Evolutionary conservation across 345 rosid genomes (phyloP).

Genomic region (Brassica incana): DNA sequence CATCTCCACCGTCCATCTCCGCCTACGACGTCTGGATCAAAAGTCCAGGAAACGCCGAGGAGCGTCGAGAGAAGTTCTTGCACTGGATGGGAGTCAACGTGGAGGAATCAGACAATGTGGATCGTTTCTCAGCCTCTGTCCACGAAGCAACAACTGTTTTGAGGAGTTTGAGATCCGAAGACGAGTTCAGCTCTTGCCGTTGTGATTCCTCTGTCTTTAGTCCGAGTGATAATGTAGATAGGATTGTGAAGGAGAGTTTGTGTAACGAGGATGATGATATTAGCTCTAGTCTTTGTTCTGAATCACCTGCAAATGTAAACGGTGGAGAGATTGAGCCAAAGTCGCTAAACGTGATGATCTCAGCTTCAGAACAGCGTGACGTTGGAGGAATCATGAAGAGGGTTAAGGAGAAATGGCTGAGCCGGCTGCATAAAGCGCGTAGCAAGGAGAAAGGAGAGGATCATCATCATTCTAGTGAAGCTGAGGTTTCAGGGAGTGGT

Average conservation of each 20-base stretch:
- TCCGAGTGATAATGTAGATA: conserved; percentile 34
- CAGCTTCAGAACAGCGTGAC: conserved; percentile 17
- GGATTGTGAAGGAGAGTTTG: neutral
- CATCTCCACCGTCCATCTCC: conserved; percentile 15
- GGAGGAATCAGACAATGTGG: conserved; percentile 25
- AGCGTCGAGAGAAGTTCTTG: conserved; percentile 60
- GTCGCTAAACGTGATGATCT: neutral
- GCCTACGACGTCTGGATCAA: conserved; percentile 61
- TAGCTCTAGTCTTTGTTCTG: conserved; percentile 48
- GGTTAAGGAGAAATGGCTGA: conserved; percentile 63
- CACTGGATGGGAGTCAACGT: conserved; percentile 53
- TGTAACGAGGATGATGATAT: conserved; percentile 56
- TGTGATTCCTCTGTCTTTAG: conserved; percentile 38
- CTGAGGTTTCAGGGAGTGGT: conserved; percentile 19
- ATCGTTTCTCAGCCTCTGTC: conserved; percentile 17
- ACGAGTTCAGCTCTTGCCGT: conserved; percentile 56
- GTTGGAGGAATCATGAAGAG: conserved; percentile 41
- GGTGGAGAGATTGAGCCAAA: conserved; percentile 3
- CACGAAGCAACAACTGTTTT: conserved; percentile 30
- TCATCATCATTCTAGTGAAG: conserved; percentile 33
- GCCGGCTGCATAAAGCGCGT: conserved; percentile 48
- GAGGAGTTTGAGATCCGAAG: conserved; percentile 46
- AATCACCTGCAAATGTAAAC: conserved; percentile 36
- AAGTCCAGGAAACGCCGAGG: conserved; percentile 58
- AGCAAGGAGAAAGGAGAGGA: conserved; percentile 15